These are phyloP conservation scores for Fistulinella staudtii DNA, from an alignment of 1,284 basidiomycete genomes.

Conservation along the genomic window DNA sequence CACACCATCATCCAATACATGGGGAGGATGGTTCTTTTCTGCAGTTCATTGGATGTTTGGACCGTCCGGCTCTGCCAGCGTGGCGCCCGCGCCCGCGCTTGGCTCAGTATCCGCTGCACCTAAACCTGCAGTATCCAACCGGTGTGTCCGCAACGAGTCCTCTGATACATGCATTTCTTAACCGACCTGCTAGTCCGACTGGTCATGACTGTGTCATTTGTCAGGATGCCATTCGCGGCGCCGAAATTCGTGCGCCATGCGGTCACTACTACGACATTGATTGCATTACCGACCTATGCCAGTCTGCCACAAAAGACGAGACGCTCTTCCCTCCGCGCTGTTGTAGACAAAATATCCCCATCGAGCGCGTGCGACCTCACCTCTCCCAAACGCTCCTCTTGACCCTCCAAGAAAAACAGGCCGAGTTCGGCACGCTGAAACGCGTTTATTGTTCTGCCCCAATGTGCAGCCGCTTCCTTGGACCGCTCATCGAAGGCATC, in stretches of 20 bases:
- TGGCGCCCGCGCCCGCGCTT: background rate
- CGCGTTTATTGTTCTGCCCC: constrained; percentile 44
- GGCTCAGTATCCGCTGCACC: too few species aligned
- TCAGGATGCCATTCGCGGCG: constrained; percentile 31
- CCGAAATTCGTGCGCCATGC: constrained; percentile 35
- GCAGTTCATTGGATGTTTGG: constrained; percentile 1
- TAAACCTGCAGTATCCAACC: background rate
- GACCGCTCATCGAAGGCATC: constrained; percentile 25
- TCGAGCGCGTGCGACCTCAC: constrained; percentile 27
- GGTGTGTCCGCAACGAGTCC: constrained; percentile 8
- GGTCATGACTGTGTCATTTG: constrained; percentile 40
- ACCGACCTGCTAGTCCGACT: constrained; percentile 19
- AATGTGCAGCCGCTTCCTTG: constrained; percentile 41
- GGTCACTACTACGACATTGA: constrained; percentile 38
- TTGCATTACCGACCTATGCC: constrained; percentile 39
- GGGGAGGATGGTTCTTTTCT: constrained; percentile 24
- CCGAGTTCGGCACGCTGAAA: constrained; percentile 36
- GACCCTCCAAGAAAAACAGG: constrained; percentile 30
- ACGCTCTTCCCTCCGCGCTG: constrained; percentile 45
- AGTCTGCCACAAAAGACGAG: constrained; percentile 38
- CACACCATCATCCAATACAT: constrained; percentile 5
- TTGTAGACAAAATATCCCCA: constrained; percentile 36
- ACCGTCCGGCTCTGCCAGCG: background rate
- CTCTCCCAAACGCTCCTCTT: constrained; percentile 24
- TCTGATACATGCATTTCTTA: background rate